A percentile compares a stretch with the other conserved stretches of the same genome.
These are phyloP conservation scores for Pleurotus cornucopiae DNA, from an alignment of 768 basidiomycete genomes.

Conservation along the genomic window DNA sequence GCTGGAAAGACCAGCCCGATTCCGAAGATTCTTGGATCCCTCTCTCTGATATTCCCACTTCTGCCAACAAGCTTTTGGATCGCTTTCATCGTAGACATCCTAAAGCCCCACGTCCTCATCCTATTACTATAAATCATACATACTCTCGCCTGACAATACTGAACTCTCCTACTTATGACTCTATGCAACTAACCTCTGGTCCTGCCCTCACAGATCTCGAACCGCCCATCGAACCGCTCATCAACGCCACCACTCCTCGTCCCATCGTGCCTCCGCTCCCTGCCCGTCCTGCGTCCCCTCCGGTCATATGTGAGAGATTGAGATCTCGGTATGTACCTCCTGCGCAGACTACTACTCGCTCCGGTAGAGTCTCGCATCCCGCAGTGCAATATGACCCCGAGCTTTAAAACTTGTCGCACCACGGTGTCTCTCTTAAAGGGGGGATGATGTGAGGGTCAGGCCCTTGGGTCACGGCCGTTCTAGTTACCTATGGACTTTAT, in stretches of 20 bases:
- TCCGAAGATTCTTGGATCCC: slow-evolving; percentile 31
- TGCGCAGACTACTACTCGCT: slow-evolving; percentile 13
- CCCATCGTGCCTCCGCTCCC: slow-evolving; percentile 4
- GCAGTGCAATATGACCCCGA: background rate
- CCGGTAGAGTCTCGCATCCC: slow-evolving; percentile 12
- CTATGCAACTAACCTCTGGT: background rate
- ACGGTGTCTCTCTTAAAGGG: background rate
- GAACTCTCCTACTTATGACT: background rate
- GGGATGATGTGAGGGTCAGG: no score
- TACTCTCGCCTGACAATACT: background rate
- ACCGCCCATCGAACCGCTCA: slow-evolving; percentile 1
- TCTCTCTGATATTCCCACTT: slow-evolving; percentile 27
- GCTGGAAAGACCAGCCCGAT: slow-evolving; percentile 19
- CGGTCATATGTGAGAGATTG: slow-evolving; percentile 13
- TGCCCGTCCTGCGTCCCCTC: slow-evolving; percentile 12
- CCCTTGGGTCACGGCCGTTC: no score
- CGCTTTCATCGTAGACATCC: slow-evolving; percentile 28
- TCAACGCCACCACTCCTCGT: background rate
- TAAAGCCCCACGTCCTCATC: background rate
- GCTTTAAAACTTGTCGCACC: slow-evolving; percentile 1
- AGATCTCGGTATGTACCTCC: slow-evolving; percentile 16
- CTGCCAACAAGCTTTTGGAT: slow-evolving; percentile 24
- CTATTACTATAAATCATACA: background rate
- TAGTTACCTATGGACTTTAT: no score
- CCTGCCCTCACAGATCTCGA: background rate